Evolutionary conservation across 1,284 basidiomycete genomes (phyloP).

Genomic region (Ganoderma lucidum): DNA sequence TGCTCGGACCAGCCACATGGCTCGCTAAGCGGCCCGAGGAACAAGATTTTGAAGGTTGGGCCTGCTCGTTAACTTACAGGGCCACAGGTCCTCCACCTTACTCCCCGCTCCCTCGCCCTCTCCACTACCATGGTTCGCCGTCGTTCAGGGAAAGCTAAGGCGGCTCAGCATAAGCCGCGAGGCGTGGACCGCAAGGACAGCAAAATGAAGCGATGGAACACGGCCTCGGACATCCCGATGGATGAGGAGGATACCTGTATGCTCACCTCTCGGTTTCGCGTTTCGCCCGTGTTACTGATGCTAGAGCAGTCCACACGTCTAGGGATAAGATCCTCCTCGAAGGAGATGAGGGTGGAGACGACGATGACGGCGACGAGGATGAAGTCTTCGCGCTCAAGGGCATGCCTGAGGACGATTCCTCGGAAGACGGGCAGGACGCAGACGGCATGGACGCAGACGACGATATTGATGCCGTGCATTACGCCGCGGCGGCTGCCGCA

Average conservation of each 20-base stretch:
- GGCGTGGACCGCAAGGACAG: slow-evolving; percentile 57
- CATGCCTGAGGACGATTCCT: slow-evolving; percentile 49
- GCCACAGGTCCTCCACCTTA: background rate
- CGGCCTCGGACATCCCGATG: slow-evolving; percentile 67
- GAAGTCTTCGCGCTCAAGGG: slow-evolving; percentile 77
- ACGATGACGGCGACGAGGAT: slow-evolving; percentile 64
- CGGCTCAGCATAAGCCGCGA: slow-evolving; percentile 48
- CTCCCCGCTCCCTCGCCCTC: background rate
- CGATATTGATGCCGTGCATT: slow-evolving; percentile 42
- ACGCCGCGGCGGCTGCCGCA: slow-evolving; percentile 34
- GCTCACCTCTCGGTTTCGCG: slow-evolving; percentile 37
- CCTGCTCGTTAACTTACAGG: background rate
- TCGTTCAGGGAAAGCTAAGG: slow-evolving; percentile 39
- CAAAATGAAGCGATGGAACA: slow-evolving; percentile 71
- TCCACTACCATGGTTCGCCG: slow-evolving; percentile 40
- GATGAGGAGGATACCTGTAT: slow-evolving; percentile 82
- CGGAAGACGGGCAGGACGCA: slow-evolving; percentile 55
- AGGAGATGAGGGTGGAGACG: slow-evolving; percentile 51
- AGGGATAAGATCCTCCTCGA: slow-evolving; percentile 85
- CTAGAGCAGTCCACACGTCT: slow-evolving; percentile 64
- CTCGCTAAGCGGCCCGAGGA: background rate
- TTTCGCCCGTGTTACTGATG: slow-evolving; percentile 6
- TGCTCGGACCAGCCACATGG: background rate
- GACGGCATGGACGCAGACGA: slow-evolving; percentile 53
- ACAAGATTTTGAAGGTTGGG: background rate